Base-by-base conservation (phyloP, 305 asterid species). In the Fraxinus velutina region DNA sequence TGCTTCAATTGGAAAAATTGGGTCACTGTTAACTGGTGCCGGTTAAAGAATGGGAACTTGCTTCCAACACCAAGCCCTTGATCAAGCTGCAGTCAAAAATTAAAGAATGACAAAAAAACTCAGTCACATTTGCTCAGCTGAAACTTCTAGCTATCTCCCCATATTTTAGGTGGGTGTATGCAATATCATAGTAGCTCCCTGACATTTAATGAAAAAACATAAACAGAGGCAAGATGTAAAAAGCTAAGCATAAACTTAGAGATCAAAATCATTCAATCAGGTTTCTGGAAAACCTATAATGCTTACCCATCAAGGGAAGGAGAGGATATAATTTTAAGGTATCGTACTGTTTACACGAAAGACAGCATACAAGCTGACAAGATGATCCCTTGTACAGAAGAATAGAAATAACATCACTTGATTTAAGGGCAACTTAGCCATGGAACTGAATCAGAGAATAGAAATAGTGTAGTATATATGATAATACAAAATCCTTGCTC, bases 41-140 rank as follows among this genome's bases (percentile, higher is more conserved):
- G 97, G 84, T 96, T 96, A 81, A 96, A 96, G 90, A 96, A 84
- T 2, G 98, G 97, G 75, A 87, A 85, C 80, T 90, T 94, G 86
- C 92, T 94, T 44, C 99, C 99, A 7, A 93, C 80, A 27, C 98
- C 98, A 72, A 94, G 85, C 82, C 99, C 98, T 93, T 96, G 99
- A 81, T 96, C 99, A 81, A 96, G 88, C 99, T 96, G 96, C 85
- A 82, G 82, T 75, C 55, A 0, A 76, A 75, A 64, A 73, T 81
- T 64, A 70, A 33, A 77, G n/a, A 60, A 55, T 5, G 50, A 32
- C 62, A 34, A 10, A 34, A 37, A 29, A 66, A 30, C 21, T 30
- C 8, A 1, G 84, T 42, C 73, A 66, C 8, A 27, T 66, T 66
- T 22, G 17, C 3, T 66, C 73, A 24, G 73, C 73, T 66, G 37